A percentile compares a stretch with the other conserved stretches of the same genome.
Evolutionary conservation across 495 filamentous ascomycete genomes (phyloP).

Genomic region (Trichoderma gamsii): DNA sequence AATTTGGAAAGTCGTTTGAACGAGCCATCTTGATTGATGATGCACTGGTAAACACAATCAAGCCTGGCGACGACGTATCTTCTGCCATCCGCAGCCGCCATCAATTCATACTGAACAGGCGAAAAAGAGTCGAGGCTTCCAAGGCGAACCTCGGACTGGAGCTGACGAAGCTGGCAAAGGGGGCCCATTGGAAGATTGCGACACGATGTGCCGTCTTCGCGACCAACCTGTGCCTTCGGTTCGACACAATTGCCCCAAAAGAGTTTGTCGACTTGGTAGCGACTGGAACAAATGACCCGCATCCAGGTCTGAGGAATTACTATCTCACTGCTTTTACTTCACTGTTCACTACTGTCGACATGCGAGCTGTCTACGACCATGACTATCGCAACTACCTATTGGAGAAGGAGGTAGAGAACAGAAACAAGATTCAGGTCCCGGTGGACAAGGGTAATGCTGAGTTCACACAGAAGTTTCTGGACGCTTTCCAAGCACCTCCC

Average conservation of each 20-base stretch:
- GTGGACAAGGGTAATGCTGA: slow-evolving; percentile 65
- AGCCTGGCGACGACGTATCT: slow-evolving; percentile 61
- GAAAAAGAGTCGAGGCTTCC: slow-evolving; percentile 68
- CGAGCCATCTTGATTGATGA: slow-evolving; percentile 81
- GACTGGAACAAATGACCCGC: slow-evolving; percentile 77
- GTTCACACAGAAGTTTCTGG: slow-evolving; percentile 72
- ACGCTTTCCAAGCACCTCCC: slow-evolving; percentile 63
- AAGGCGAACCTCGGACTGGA: slow-evolving; percentile 76
- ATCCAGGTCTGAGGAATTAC: slow-evolving; percentile 75
- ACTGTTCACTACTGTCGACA: slow-evolving; percentile 75
- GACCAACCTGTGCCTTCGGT: slow-evolving; percentile 79
- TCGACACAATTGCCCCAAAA: slow-evolving; percentile 75
- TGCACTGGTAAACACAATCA: slow-evolving; percentile 63
- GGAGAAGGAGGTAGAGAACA: slow-evolving; percentile 59
- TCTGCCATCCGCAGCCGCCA: slow-evolving; percentile 59
- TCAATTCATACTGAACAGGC: slow-evolving; percentile 63
- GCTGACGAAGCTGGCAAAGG: slow-evolving; percentile 67
- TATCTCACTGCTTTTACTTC: slow-evolving; percentile 75
- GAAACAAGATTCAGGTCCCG: slow-evolving; percentile 65
- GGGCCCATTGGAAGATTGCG: slow-evolving; percentile 93
- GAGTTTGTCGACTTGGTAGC: slow-evolving; percentile 80
- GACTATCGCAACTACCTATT: slow-evolving; percentile 78
- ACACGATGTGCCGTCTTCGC: slow-evolving; percentile 82
- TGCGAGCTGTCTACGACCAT: slow-evolving; percentile 79
- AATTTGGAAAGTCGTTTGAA: slow-evolving; percentile 80